Evolutionary conservation across 148 eudicot species (phyloP).

Genomic region (Diospyros kaki): DNA sequence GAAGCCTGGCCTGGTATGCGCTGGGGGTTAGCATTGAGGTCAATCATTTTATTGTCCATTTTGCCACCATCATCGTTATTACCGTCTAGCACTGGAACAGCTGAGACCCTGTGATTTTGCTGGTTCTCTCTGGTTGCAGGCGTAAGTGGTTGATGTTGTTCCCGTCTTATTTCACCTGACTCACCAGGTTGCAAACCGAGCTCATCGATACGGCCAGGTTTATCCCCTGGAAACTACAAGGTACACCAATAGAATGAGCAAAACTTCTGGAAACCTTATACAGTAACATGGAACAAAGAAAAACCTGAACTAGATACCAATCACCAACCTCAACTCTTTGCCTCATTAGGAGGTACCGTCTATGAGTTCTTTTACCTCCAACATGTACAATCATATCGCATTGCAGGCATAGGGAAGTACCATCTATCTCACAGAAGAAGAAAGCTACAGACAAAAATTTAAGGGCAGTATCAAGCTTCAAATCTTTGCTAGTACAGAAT

Average conservation of each 20-base stretch:
- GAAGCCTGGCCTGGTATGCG: slow-evolving; percentile 48
- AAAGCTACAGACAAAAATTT: slow-evolving; percentile 49
- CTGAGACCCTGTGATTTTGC: slow-evolving; percentile 36
- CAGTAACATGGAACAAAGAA: background rate
- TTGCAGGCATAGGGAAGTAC: slow-evolving; percentile 95
- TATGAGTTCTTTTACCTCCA: slow-evolving; percentile 87
- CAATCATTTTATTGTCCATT: slow-evolving; percentile 59
- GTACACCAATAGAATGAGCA: background rate
- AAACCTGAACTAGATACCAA: slow-evolving; percentile 9
- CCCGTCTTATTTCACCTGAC: slow-evolving; percentile 40
- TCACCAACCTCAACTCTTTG: slow-evolving; percentile 90
- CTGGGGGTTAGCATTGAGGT: slow-evolving; percentile 84
- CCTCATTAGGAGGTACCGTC: slow-evolving; percentile 78
- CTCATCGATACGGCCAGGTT: slow-evolving; percentile 39
- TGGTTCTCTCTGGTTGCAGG: slow-evolving; percentile 36
- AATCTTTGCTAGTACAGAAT: background rate
- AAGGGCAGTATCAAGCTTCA: slow-evolving; percentile 15
- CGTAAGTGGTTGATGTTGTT: slow-evolving; percentile 33
- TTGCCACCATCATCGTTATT: slow-evolving; percentile 29
- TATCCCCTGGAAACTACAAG: slow-evolving; percentile 83
- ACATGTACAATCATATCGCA: slow-evolving; percentile 97
- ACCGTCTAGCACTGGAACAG: slow-evolving; percentile 33
- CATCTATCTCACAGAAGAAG: slow-evolving; percentile 93
- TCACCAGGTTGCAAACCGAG: slow-evolving; percentile 40
- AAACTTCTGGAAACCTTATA: background rate